Evolutionary conservation across 306 rosid species (phyloP), one percentile per base, ranked within the genome.

Genomic region (Oxytropis ochrocephala): DNA sequence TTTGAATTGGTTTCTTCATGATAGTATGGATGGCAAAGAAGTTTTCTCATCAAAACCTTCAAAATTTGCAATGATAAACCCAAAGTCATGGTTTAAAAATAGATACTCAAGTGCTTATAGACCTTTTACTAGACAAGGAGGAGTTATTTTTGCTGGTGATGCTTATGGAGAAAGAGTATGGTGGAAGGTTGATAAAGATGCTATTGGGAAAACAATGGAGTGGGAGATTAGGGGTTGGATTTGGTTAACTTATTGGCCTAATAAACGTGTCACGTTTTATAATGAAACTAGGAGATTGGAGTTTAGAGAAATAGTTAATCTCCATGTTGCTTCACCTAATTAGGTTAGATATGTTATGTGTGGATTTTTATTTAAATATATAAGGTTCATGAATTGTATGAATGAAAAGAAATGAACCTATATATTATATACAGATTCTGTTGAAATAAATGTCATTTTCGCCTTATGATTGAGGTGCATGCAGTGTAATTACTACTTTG

Each of bases 241-340:
- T 11, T 94, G 95, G 97, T 76, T 94, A 49, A 91, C 98, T 0
- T 90, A 94, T 84, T 94, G 89, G 96, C 96, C 98, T 36, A 94
- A 94, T 66, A 94, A 88, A 50, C 69, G 85, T 0, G 83, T 61
- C 4, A 84, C 97, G 0, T 87, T 78, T 50, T 84, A 87, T 30
- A 74, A 39, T 29, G 96, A 94, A 75, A 94, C 97, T 33, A 81
- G 96, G 70, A 90, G 87, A 77, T 63, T 90, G 81, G 97, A 94
- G 79, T 94, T 94, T 64, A 85, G 83, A 60, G 95, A 90, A 69
- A 67, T 69, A 12, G 71, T 94, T 3, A 50, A 74, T 67, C 88
- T 94, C 44, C 54, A 77, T 7, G 64, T 94, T 73, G 89, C 78
- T 76, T 86, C 75, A 56, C 53, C 27, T 19, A 43, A 39, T 61